Conservation (phyloP, 2,329 filamentous ascomycete genomes). For the Calonectria crousiana region DNA sequence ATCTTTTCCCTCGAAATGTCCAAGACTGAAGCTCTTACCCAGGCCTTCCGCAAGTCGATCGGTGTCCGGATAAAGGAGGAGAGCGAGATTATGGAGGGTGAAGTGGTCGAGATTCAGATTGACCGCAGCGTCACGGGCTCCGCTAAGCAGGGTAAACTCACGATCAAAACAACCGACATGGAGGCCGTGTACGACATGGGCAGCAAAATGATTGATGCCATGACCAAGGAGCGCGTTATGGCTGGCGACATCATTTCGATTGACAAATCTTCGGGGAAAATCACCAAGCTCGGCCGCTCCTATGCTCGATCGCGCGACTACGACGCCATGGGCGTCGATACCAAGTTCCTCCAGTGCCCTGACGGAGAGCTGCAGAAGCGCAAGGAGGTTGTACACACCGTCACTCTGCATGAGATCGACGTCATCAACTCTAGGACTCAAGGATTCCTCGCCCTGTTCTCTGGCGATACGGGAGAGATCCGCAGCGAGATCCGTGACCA, state of each 20-base stretch:
- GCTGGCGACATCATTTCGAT: conserved; percentile 98
- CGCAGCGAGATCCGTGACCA: conserved; percentile 96
- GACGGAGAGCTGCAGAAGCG: conserved; percentile 98
- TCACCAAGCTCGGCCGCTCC: conserved; percentile 94
- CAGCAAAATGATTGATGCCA: conserved; percentile 99
- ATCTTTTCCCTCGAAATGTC: conserved; percentile 99
- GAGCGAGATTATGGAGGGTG: conserved; percentile 98
- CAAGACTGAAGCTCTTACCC: conserved; percentile 97
- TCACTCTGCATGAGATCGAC: conserved; percentile 97
- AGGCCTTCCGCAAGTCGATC: conserved; percentile 99
- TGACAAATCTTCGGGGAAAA: conserved; percentile 98
- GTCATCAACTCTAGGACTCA: conserved; percentile 99
- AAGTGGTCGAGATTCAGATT: conserved; percentile 98
- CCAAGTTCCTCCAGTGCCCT: conserved; percentile 97
- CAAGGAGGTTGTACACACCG: conserved; percentile 96
- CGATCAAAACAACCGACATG: conserved; percentile 99
- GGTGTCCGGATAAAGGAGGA: conserved; percentile 99
- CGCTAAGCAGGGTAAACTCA: conserved; percentile 98
- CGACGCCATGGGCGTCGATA: conserved; percentile 98
- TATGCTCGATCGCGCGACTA: conserved; percentile 97
- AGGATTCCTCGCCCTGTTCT: conserved; percentile 96
- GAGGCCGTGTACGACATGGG: conserved; percentile 99
- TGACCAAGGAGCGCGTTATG: conserved; percentile 99
- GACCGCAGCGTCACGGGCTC: conserved; percentile 96
- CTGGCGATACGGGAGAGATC: conserved; percentile 97